Base-by-base conservation (phyloP, 2,329 filamentous ascomycete genomes). In the Trichoderma koningii region DNA sequence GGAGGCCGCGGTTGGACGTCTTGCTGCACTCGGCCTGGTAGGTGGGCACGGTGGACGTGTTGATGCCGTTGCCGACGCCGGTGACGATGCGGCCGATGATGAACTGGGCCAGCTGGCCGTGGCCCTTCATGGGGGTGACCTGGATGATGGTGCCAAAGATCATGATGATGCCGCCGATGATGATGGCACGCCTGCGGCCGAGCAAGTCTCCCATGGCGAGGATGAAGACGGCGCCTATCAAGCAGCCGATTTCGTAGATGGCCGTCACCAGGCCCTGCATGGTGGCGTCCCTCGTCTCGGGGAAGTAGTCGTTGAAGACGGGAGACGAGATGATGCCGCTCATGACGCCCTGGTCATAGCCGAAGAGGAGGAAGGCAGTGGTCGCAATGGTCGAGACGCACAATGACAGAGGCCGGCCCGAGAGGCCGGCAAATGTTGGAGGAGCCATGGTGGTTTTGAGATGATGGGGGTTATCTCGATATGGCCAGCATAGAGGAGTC, bases 381-480 rank as follows among this genome's bases (percentile, higher is more conserved):
- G 87, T 89, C 4, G 87, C 85, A 28, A 89, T 81, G n/a, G 82
- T 81, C 1, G 87, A 87, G 53, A 89, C 81, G 45, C 82, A 77
- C 67, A 87, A 70, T 19, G 82, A 84, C 61, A 89, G 79, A 44
- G 77, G 78, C 69, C 78, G 80, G 73, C 87, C 87, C 42, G 82
- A 83, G 66, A 89, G 78, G 74, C 87, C 86, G 73, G 84, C 82
- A 72, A 81, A 88, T 19, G 72, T 81, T 59, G 83, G 82, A 68
- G 83, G 80, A 68, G 82, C 78, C 83, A 85, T 86, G 47, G 23
- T 42, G 2, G 3, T 2, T 23, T 23, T 23, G 21, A 23, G 57
- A 15, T 42, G 30, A 12, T 12, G 2, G 2, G 2, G 2, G 9
- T 52, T 21, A 51, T 61, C 57, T 61, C 47, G 30, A 52, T 47